Percentiles rank a stretch among this genome's conserved stretches.
Evolutionary conservation across 768 basidiomycete genomes (phyloP).

Genomic region (Podaxis sp.): DNA sequence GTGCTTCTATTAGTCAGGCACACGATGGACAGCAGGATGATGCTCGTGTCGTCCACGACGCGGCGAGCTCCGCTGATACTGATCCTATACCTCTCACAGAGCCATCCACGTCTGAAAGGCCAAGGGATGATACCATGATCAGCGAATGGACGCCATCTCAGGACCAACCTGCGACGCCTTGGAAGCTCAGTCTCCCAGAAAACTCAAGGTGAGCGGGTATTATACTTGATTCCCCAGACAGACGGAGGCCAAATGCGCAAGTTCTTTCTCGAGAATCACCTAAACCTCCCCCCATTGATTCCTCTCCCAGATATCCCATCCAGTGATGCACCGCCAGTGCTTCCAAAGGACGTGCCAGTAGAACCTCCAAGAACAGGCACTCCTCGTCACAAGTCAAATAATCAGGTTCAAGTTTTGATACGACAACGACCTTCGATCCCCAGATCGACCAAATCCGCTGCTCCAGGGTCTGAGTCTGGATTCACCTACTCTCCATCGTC

Average conservation of each 20-base stretch:
- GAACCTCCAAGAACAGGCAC: too few relatives aligned
- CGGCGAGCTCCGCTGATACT: neutral
- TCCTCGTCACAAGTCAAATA: too few relatives aligned
- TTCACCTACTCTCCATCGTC: neutral
- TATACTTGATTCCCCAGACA: neutral
- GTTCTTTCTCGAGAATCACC: neutral
- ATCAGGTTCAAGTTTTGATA: neutral
- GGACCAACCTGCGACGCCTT: neutral
- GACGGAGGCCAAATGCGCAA: neutral
- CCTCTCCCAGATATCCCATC: constrained; percentile 2
- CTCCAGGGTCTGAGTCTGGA: neutral
- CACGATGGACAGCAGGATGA: neutral
- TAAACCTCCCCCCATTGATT: neutral
- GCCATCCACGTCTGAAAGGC: neutral
- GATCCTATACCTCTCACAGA: neutral
- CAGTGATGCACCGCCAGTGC: neutral
- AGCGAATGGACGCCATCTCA: neutral
- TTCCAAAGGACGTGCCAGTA: too few relatives aligned
- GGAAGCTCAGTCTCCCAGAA: neutral
- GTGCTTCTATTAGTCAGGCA: neutral
- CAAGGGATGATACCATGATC: neutral
- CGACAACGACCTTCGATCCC: neutral
- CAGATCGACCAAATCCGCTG: neutral
- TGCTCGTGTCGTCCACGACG: neutral
- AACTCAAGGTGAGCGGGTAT: neutral